Conservation (phyloP, 345 rosid species). For the Hirschfeldia incana region DNA sequence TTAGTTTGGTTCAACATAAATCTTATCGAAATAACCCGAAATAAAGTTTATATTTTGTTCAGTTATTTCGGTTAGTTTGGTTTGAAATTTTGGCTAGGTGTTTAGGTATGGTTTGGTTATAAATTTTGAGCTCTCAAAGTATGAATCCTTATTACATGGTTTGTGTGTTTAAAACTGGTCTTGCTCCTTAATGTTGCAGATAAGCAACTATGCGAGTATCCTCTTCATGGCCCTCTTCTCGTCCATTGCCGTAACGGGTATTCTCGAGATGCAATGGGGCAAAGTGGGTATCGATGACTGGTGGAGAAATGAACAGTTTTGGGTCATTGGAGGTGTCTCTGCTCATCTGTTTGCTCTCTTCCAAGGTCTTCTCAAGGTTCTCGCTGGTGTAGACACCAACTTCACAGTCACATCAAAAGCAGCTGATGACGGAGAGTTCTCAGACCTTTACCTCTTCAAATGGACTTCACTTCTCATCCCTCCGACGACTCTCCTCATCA, state of each 20-base stretch:
- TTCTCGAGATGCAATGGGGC: constrained; percentile 99
- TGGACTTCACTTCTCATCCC: constrained; percentile 94
- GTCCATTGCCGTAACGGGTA: constrained; percentile 90
- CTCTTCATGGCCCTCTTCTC: constrained; percentile 86
- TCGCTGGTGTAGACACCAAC: constrained; percentile 90
- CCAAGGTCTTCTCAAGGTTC: constrained; percentile 94
- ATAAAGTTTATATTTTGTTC: too few species aligned
- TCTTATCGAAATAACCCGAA: too few species aligned
- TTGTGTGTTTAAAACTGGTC: background rate
- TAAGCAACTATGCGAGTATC: constrained; percentile 90
- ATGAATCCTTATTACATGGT: background rate
- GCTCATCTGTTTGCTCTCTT: constrained; percentile 91
- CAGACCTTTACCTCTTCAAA: constrained; percentile 95
- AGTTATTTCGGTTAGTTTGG: too few species aligned
- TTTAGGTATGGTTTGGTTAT: too few species aligned
- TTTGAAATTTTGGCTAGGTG: too few species aligned
- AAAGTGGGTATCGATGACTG: constrained; percentile 94
- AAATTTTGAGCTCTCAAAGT: background rate
- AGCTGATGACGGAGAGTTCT: constrained; percentile 90
- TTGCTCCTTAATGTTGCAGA: constrained; percentile 48
- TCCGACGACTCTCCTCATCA: constrained; percentile 85
- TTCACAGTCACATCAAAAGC: constrained; percentile 95
- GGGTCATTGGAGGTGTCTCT: constrained; percentile 97
- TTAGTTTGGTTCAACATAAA: too few species aligned
- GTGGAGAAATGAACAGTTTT: constrained; percentile 99